phyloP scores from a whole-genome alignment of 2,329 filamentous ascomycete genomes.

The Aspergillus ustus region DNA sequence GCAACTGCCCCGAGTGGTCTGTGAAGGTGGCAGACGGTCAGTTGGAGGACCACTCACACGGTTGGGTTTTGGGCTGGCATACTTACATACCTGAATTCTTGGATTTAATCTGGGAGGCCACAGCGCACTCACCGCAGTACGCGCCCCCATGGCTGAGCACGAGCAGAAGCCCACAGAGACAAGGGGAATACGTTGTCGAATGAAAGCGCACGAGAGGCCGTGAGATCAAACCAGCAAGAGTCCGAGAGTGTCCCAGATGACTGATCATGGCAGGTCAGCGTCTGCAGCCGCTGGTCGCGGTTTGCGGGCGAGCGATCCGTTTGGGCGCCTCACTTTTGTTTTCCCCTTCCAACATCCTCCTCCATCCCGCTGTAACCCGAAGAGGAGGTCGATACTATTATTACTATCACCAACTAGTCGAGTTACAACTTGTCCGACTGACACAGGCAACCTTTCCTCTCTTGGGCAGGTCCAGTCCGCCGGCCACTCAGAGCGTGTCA shows the following conservation, averaged over 20 bases:
- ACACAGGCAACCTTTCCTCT: slow-evolving; percentile 9
- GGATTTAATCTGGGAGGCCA: background rate
- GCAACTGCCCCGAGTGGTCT: slow-evolving; percentile 20
- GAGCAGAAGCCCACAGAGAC: slow-evolving; percentile 9
- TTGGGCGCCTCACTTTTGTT: slow-evolving; percentile 45
- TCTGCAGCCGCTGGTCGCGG: slow-evolving; percentile 12
- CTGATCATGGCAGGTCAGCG: slow-evolving; percentile 18
- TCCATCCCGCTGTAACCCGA: slow-evolving; percentile 3
- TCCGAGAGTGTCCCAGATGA: slow-evolving; percentile 17
- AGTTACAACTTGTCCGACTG: background rate
- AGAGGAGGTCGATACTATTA: background rate
- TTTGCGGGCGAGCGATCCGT: slow-evolving; percentile 39
- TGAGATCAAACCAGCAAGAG: slow-evolving; percentile 7
- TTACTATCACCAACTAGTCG: background rate
- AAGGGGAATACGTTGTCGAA: slow-evolving; percentile 14
- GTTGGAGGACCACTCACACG: slow-evolving; percentile 12
- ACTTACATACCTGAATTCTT: slow-evolving; percentile 5
- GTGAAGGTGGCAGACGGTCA: slow-evolving; percentile 16
- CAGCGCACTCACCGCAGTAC: slow-evolving; percentile 18
- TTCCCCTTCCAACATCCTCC: slow-evolving; percentile 7
- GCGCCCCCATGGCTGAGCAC: slow-evolving; percentile 20
- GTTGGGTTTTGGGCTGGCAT: slow-evolving; percentile 9
- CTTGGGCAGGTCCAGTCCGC: background rate
- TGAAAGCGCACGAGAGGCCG: background rate
- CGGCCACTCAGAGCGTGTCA: background rate